These are phyloP conservation scores for Cicer judaicum DNA, from an alignment of 306 rosid species.

Conservation along the genomic window DNA sequence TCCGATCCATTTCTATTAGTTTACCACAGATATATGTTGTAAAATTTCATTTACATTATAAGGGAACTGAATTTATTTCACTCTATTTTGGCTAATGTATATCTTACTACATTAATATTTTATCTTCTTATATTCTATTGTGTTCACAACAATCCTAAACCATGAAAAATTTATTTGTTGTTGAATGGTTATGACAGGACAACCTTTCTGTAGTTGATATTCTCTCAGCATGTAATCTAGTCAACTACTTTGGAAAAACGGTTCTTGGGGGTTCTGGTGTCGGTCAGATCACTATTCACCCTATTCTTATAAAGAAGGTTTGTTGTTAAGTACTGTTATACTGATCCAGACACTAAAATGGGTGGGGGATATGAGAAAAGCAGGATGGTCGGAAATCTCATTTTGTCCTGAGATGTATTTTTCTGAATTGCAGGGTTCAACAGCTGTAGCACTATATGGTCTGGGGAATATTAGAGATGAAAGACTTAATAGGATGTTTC, in stretches of 20 bases:
- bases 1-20: slow-evolving; percentile 1
- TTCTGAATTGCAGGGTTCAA: slow-evolving; percentile 77
- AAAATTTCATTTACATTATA: neutral
- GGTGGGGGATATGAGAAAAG: slow-evolving; percentile 5
- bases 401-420: slow-evolving; percentile 34
- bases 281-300: slow-evolving; percentile 85
- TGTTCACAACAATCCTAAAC: slow-evolving; percentile 42
- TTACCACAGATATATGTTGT: neutral
- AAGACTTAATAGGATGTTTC: slow-evolving; percentile 98
- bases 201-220: slow-evolving; percentile 99
- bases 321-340: slow-evolving; percentile 44
- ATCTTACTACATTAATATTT: slow-evolving; percentile 16
- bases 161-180: slow-evolving; percentile 36
- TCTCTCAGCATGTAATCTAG: slow-evolving; percentile 96
- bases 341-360: slow-evolving; percentile 25
- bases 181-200: slow-evolving; percentile 71
- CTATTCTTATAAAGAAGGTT: slow-evolving; percentile 96
- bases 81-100: slow-evolving; percentile 32
- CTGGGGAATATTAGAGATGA: slow-evolving; percentile 98
- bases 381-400: slow-evolving; percentile 26
- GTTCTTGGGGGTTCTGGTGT: slow-evolving; percentile 99
- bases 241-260: slow-evolving; percentile 97
- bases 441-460: slow-evolving; percentile 92
- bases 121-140: slow-evolving; percentile 6
- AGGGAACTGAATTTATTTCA: slow-evolving; percentile 4